A percentile compares a stretch with the other conserved stretches of the same genome.
Evolutionary conservation across 805 yeast species (phyloP).

Genomic region (Tetrapisispora phaffii): DNA sequence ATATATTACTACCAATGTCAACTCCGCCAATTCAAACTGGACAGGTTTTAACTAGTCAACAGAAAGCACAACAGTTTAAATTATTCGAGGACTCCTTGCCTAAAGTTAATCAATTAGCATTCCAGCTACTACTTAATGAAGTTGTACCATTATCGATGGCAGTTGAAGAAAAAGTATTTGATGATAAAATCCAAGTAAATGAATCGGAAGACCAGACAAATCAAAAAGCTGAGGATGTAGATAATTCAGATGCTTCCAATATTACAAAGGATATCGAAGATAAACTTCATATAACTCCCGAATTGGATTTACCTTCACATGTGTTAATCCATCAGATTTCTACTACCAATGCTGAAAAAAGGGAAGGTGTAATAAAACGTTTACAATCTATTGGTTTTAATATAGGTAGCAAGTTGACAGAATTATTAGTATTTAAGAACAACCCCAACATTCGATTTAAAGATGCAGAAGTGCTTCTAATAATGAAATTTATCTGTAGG

Average conservation of each 20-base stretch:
- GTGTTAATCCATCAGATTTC: slow-evolving; percentile 19
- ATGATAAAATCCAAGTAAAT: slow-evolving; percentile 11
- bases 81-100: slow-evolving; percentile 26
- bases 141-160: slow-evolving; percentile 62
- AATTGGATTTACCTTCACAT: slow-evolving; percentile 19
- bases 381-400: slow-evolving; percentile 64
- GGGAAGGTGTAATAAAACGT: slow-evolving; percentile 37
- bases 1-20: neutral
- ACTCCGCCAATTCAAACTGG: neutral
- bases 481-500: slow-evolving; percentile 86
- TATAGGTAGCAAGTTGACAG: slow-evolving; percentile 52
- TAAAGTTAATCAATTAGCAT: slow-evolving; percentile 43
- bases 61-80: slow-evolving; percentile 21
- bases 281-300: slow-evolving; percentile 11
- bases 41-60: slow-evolving; percentile 6
- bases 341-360: slow-evolving; percentile 25
- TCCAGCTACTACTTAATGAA: slow-evolving; percentile 65
- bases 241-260: slow-evolving; percentile 10
- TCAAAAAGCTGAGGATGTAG: slow-evolving; percentile 2
- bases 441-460: slow-evolving; percentile 38
- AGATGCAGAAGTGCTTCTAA: slow-evolving; percentile 58
- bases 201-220: slow-evolving; percentile 7
- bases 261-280: slow-evolving; percentile 11
- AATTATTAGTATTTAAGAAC: slow-evolving; percentile 37
- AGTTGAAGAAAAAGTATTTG: slow-evolving; percentile 40